phyloP scores from a whole-genome alignment of 495 filamentous ascomycete species.

The Penicillium silybi region DNA sequence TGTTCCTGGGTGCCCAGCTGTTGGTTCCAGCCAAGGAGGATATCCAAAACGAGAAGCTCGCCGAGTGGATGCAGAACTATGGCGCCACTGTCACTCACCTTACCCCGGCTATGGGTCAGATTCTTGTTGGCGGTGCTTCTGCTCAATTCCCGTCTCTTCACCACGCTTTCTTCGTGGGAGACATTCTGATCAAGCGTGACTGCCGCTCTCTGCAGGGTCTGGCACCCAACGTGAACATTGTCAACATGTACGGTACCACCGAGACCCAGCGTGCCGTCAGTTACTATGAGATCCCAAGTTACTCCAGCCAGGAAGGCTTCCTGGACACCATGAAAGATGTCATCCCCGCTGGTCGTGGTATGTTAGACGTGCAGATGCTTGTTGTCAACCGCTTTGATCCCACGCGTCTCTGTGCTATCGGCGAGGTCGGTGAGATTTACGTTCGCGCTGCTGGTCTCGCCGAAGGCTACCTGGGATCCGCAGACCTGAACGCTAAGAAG shows the following conservation, averaged over 20 bases:
- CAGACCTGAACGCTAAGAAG: conserved; percentile 68
- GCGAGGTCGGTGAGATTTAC: conserved; percentile 84
- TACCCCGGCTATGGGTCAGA: conserved; percentile 93
- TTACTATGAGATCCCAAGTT: conserved; percentile 79
- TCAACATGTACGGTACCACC: conserved; percentile 92
- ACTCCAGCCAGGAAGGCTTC: conserved; percentile 59
- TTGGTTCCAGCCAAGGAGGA: conserved; percentile 79
- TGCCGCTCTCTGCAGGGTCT: conserved; percentile 74
- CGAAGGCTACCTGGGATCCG: conserved; percentile 76
- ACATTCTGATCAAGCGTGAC: conserved; percentile 83
- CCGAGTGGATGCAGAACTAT: conserved; percentile 85
- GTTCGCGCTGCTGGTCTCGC: conserved; percentile 86
- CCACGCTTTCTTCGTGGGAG: conserved; percentile 89
- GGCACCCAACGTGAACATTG: conserved; percentile 73
- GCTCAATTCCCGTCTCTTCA: conserved; percentile 73
- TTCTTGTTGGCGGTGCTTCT: conserved; percentile 80
- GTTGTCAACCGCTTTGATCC: conserved; percentile 79
- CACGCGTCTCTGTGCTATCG: conserved; percentile 68
- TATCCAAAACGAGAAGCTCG: conserved; percentile 83
- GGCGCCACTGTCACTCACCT: conserved; percentile 82
- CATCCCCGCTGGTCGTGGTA: conserved; percentile 84
- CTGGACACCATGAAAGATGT: conserved; percentile 72
- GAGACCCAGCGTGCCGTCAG: conserved; percentile 85
- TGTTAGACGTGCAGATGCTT: conserved; percentile 89
- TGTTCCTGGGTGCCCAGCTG: conserved; percentile 81